Conservation (phyloP, 805 yeast genomes). For the Yarrowia sp. region DNA sequence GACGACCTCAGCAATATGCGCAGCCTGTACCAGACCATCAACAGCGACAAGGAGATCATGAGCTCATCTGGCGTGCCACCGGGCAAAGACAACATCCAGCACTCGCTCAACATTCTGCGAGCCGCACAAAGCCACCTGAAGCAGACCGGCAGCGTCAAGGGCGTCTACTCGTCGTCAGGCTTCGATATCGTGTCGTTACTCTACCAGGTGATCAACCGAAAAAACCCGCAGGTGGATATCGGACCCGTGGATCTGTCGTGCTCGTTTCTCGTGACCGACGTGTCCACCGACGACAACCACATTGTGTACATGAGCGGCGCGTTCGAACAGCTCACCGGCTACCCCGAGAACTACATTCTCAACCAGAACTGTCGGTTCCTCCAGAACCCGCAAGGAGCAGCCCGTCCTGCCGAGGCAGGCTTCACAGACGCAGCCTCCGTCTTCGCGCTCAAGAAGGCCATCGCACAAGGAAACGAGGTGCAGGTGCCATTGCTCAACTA, state of each 20-base stretch:
- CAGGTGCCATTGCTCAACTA: constrained; percentile 23
- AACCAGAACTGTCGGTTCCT: constrained; percentile 21
- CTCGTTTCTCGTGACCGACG: constrained; percentile 11
- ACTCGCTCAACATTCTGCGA: constrained; percentile 10
- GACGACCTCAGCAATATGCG: constrained; percentile 19
- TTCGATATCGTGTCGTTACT: constrained; percentile 13
- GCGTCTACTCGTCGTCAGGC: constrained; percentile 20
- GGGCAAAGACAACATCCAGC: constrained; percentile 4
- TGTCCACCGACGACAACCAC: not conserved
- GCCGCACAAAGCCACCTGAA: constrained; percentile 21
- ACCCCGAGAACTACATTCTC: constrained; percentile 3
- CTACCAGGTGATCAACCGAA: constrained; percentile 23
- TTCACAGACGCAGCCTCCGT: constrained; percentile 19
- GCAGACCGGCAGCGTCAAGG: constrained; percentile 1
- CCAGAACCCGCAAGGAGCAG: constrained; percentile 3
- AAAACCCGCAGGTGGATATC: constrained; percentile 18
- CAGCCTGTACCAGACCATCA: constrained; percentile 1
- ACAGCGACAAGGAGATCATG: not conserved
- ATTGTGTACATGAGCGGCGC: constrained; percentile 22
- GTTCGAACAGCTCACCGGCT: constrained; percentile 12
- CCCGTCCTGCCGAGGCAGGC: not conserved
- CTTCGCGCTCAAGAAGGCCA: constrained; percentile 10
- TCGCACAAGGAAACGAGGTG: not conserved
- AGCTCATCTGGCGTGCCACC: not conserved
- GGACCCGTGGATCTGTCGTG: constrained; percentile 23